Base-by-base conservation (phyloP, 2,329 filamentous ascomycete genomes). In the Trichothecium roseum region DNA sequence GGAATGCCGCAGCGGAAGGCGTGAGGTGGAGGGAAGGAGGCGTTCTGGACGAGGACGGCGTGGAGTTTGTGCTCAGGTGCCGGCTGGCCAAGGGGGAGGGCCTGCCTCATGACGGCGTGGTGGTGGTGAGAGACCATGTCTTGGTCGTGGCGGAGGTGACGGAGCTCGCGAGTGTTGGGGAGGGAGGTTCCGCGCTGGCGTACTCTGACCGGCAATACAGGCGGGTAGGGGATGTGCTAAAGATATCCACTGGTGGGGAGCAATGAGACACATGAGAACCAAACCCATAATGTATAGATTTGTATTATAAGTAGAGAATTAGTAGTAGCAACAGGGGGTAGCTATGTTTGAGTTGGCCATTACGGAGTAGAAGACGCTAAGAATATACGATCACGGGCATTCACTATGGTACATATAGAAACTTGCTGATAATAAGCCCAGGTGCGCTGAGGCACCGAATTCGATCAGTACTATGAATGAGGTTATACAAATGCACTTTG, bases 131-230 rank as follows among this genome's bases (percentile, higher is more conserved):
- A 29, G 69, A 72, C 38, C 68, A 72, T 51, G 62, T 69, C 8
- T 63, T 72, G 41, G 66, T 72, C 5, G 55, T 71, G 2, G 69
- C 64, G 4, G 66, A 72, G 49, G 67, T 72, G 30, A 38, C 63
- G 27, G 64, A 65, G 36, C 64, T 70, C 37, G 40, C 63, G 7
- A 52, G 55, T 16, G 58, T 42, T 18, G 45, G 42, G 12, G 46
- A 46, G 16, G n/a, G 14, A n/a, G 26, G 15, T 27, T 67, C 69
- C 46, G 66, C 62, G 13, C 50, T 72, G 44, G 51, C 64, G 16
- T 72, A 72, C 49, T 63, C 64, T 32, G 63, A 72, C 52, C 53
- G 68, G 37, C 57, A 47, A 42, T 72, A 71, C 44, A 57, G 68
- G 32, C 57, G 57, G 39, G 44, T 67, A 15, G 64, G 64, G 10